Evolutionary conservation across 2,329 filamentous ascomycete species (phyloP).

Genomic region (Metarhizium album): DNA sequence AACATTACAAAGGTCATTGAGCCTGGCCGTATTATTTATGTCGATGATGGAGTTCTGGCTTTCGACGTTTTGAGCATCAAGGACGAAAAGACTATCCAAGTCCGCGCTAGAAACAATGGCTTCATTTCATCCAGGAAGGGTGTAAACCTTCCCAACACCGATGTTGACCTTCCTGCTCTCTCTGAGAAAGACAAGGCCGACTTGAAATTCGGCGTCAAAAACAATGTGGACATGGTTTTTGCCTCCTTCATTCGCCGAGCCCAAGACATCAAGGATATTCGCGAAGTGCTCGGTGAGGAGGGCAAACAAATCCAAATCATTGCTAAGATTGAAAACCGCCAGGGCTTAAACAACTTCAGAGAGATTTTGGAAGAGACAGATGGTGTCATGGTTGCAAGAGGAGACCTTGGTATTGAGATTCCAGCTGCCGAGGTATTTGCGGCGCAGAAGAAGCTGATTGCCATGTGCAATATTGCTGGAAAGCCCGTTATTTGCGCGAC

Average conservation of each 20-base stretch:
- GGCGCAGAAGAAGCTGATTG: constrained; percentile 99
- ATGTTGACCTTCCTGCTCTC: constrained; percentile 92
- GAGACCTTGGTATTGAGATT: constrained; percentile 93
- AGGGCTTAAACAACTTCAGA: constrained; percentile 98
- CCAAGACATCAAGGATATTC: constrained; percentile 87
- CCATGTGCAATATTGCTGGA: constrained; percentile 98
- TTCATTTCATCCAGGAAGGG: constrained; percentile 99
- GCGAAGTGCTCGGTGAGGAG: constrained; percentile 78
- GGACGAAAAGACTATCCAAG: constrained; percentile 81
- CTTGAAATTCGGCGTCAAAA: constrained; percentile 92
- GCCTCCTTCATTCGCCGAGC: constrained; percentile 95
- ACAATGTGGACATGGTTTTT: constrained; percentile 98
- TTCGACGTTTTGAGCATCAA: constrained; percentile 85
- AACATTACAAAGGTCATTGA: constrained; percentile 99
- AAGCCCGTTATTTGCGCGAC: constrained; percentile 99
- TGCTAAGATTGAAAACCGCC: constrained; percentile 99
- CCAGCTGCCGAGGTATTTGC: constrained; percentile 97
- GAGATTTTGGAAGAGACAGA: constrained; percentile 95
- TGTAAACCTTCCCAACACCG: constrained; percentile 97
- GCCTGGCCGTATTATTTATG: constrained; percentile 87
- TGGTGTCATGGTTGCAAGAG: constrained; percentile 99
- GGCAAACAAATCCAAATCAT: constrained; percentile 98
- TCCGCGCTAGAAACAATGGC: constrained; percentile 88
- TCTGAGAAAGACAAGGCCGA: constrained; percentile 98
- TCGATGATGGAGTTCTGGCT: constrained; percentile 94